Conservation (phyloP, 306 rosid species). For the Ammopiptanthus mongolicus region DNA sequence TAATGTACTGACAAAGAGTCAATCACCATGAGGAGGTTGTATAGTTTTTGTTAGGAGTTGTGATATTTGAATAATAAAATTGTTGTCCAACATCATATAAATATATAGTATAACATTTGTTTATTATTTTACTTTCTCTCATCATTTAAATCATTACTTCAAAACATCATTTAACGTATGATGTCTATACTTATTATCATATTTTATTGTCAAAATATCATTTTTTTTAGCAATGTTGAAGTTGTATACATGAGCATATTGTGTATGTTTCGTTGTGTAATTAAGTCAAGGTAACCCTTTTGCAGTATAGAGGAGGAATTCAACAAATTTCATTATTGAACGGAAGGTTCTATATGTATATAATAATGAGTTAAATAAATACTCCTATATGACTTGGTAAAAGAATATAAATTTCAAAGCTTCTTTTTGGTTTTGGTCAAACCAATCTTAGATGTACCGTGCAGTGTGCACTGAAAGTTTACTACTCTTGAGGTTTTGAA, state of each 20-base stretch:
- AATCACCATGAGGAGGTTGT: constrained; percentile 9
- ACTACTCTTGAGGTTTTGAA: not conserved
- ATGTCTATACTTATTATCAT: too few species aligned
- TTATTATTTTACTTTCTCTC: too few species aligned
- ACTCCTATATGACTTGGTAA: constrained; percentile 34
- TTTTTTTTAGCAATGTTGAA: not conserved
- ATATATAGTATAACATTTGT: too few species aligned
- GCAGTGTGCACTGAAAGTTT: not conserved
- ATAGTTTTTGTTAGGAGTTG: too few species aligned
- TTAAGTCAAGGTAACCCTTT: constrained; percentile 3
- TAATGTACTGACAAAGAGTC: not conserved
- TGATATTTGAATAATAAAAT: too few species aligned
- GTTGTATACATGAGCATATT: not conserved
- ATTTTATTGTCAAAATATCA: too few species aligned
- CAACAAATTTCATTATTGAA: constrained; percentile 30
- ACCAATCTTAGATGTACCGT: not conserved
- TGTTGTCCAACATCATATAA: too few species aligned
- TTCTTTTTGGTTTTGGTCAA: constrained; percentile 26
- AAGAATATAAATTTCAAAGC: constrained; percentile 25
- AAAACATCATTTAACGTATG: too few species aligned
- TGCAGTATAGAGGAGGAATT: constrained; percentile 6
- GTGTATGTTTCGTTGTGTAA: constrained; percentile 6
- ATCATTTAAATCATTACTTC: too few species aligned
- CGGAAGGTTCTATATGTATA: constrained; percentile 13
- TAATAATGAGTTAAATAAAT: constrained; percentile 11